A percentile compares a stretch with the other conserved stretches of the same genome.
Conservation (phyloP, 2,329 filamentous ascomycete genomes). For the Microsporum audouinii region DNA sequence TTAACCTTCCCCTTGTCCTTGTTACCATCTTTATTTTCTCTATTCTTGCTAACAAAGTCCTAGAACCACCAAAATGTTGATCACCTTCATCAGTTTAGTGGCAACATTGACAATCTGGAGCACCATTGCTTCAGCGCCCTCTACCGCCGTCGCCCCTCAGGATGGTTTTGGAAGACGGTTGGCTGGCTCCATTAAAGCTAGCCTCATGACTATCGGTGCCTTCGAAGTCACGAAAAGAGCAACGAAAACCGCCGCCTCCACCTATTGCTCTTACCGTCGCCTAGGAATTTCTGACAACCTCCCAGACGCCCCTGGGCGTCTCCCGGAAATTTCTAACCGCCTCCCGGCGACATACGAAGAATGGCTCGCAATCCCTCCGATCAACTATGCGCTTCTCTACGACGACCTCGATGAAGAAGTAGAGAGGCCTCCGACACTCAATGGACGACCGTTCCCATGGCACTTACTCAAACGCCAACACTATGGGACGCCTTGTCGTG, state of each 20-base stretch:
- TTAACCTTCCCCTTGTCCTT: not conserved
- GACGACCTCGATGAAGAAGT: not conserved
- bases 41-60: not conserved
- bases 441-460: not conserved
- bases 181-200: not conserved
- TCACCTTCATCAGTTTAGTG: slow-evolving; percentile 17
- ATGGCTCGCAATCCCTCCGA: not conserved
- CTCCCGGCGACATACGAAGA: not conserved
- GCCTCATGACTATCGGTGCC: not conserved
- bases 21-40: not conserved
- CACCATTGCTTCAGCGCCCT: slow-evolving; percentile 16
- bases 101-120: slow-evolving; percentile 19
- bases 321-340: not conserved
- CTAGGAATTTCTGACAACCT: not conserved
- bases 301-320: not conserved
- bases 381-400: not conserved
- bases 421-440: not conserved
- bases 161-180: slow-evolving; percentile 12
- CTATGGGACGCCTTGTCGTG: not conserved
- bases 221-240: not conserved
- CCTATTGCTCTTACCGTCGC: not conserved
- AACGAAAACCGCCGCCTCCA: not conserved
- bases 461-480: not conserved
- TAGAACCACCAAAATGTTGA: slow-evolving; percentile 14
- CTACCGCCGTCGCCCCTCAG: slow-evolving; percentile 14